phyloP scores from a whole-genome alignment of 805 yeast species.

The Saccharomycopsis sp. region DNA sequence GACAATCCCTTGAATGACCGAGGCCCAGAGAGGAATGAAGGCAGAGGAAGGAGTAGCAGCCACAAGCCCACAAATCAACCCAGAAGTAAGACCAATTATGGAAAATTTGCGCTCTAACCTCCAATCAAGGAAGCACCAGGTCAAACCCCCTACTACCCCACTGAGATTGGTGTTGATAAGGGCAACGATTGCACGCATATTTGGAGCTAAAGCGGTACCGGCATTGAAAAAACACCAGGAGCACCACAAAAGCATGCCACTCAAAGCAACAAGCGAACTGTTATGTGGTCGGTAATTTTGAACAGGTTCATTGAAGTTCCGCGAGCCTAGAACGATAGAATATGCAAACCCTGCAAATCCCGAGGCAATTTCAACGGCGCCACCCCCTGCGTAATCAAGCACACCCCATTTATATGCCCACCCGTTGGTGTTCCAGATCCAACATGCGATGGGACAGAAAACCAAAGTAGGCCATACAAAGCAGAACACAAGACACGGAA shows the following conservation, averaged over 20 bases:
- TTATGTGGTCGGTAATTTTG: constrained; percentile 94
- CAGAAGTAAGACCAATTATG: constrained; percentile 91
- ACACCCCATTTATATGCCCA: constrained; percentile 95
- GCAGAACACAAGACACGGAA: constrained; percentile 75
- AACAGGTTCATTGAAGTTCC: constrained; percentile 62
- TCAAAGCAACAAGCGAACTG: constrained; percentile 83
- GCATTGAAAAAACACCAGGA: constrained; percentile 98
- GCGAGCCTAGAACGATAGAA: constrained; percentile 71
- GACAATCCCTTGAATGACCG: constrained; percentile 73
- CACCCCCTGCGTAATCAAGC: constrained; percentile 96
- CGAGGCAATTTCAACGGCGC: constrained; percentile 88
- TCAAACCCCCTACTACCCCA: constrained; percentile 83
- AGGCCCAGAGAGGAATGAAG: constrained; percentile 84
- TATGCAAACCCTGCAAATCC: constrained; percentile 89
- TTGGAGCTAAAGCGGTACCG: constrained; percentile 78
- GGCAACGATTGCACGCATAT: constrained; percentile 78
- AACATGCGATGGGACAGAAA: constrained; percentile 89
- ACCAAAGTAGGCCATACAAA: constrained; percentile 89
- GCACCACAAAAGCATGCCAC: constrained; percentile 81
- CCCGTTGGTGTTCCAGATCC: constrained; percentile 92
- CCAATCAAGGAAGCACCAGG: constrained; percentile 89
- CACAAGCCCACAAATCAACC: constrained; percentile 89
- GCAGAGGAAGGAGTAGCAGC: constrained; percentile 98
- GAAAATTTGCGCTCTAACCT: constrained; percentile 88
- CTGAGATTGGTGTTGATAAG: constrained; percentile 86